Evolutionary conservation across 345 rosid genomes (phyloP).

Genomic region (Atalantia buxifolia): DNA sequence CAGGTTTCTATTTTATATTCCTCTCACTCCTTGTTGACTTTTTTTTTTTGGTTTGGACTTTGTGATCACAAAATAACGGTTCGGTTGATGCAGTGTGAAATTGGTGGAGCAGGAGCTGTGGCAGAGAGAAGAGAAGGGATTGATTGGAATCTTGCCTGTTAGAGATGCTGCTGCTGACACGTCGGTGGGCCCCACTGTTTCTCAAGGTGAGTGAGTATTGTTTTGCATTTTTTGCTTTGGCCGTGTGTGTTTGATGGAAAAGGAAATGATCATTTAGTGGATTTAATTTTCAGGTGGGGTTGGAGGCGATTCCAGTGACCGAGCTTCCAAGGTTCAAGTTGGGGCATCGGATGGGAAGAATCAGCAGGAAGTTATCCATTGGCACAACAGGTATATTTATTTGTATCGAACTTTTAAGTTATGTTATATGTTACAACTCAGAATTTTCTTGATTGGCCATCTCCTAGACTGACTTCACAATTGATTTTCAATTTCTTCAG

Average conservation of each 20-base stretch:
- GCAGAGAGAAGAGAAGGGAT: conserved; percentile 97
- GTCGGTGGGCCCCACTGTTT: conserved; percentile 42
- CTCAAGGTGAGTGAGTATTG: conserved; percentile 43
- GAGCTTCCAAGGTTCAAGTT: conserved; percentile 51
- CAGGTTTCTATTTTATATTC: conserved; percentile 39
- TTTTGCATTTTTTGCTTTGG: background rate
- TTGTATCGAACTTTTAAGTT: background rate
- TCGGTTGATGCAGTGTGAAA: conserved; percentile 54
- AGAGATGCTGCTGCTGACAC: conserved; percentile 70
- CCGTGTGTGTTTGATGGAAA: background rate
- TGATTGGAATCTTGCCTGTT: conserved; percentile 93
- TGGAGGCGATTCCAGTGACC: conserved; percentile 68
- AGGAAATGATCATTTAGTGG: background rate
- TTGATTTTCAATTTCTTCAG: conserved; percentile 31
- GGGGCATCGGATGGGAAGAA: conserved; percentile 74
- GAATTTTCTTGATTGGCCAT: background rate
- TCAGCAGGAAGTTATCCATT: conserved; percentile 74
- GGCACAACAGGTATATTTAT: conserved; percentile 78
- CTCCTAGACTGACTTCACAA: background rate
- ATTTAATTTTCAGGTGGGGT: conserved; percentile 42
- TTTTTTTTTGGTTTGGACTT: conserved; percentile 3
- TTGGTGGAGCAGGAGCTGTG: conserved; percentile 98
- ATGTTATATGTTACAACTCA: background rate
- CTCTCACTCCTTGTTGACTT: no score
- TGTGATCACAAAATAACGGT: background rate